A percentile compares a stretch with the other conserved stretches of the same genome.
phyloP scores from a whole-genome alignment of 345 rosid genomes.

The Eucalyptus globulus region DNA sequence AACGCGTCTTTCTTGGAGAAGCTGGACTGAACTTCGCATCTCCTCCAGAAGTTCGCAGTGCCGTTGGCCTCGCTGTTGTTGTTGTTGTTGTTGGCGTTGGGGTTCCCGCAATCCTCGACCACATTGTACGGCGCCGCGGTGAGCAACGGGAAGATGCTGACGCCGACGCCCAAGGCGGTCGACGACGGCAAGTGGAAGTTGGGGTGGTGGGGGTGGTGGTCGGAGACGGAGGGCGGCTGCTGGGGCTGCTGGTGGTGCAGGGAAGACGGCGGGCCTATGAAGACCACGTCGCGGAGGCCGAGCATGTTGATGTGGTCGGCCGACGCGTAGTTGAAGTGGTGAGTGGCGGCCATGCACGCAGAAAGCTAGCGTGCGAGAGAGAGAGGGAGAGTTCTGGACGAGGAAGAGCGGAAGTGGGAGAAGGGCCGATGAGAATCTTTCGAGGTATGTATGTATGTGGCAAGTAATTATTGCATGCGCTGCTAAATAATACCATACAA shows the following conservation, averaged over 20 bases:
- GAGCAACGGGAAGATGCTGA: slow-evolving; percentile 13
- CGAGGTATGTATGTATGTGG: not conserved
- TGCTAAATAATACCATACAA: not conserved
- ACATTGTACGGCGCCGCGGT: slow-evolving; percentile 5
- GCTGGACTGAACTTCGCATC: slow-evolving; percentile 5
- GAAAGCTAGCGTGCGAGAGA: not conserved
- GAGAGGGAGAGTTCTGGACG: not conserved
- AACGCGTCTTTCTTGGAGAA: slow-evolving; percentile 3
- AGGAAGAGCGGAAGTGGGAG: not conserved
- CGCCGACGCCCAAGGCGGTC: slow-evolving; percentile 9
- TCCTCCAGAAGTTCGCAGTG: slow-evolving; percentile 1
- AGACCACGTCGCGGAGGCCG: slow-evolving; percentile 52
- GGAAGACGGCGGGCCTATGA: slow-evolving; percentile 33
- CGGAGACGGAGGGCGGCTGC: not conserved
- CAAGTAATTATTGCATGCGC: not conserved
- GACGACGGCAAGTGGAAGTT: not conserved
- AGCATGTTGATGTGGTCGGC: slow-evolving; percentile 34
- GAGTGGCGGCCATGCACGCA: not conserved
- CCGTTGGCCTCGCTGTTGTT: not conserved
- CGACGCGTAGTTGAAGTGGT: slow-evolving; percentile 4
- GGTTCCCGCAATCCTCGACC: not conserved
- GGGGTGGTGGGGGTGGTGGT: not conserved
- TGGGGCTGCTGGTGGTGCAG: slow-evolving; percentile 1
- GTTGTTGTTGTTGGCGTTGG: not conserved
- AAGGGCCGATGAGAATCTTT: not conserved